phyloP scores from a whole-genome alignment of 768 basidiomycete species.

The Kwoniella sp. region DNA sequence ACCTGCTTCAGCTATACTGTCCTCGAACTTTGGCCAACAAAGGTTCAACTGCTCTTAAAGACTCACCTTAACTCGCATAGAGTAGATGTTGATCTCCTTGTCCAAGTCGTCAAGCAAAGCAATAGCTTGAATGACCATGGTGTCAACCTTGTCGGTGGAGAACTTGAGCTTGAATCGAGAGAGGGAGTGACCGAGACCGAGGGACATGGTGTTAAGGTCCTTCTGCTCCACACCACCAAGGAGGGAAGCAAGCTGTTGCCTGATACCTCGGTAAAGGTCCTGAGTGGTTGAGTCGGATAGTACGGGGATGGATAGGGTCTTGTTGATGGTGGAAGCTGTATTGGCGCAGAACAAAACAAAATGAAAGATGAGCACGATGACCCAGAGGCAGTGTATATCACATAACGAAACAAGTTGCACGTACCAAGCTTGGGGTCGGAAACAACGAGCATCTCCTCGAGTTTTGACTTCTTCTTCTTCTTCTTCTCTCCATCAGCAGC shows the following conservation, averaged over 20 bases:
- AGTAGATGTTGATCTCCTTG: constrained; percentile 99
- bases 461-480: constrained; percentile 78
- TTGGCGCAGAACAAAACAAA: not conserved
- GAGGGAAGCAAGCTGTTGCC: constrained; percentile 79
- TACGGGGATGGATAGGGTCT: constrained; percentile 91
- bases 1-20: constrained; percentile 13
- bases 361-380: too few relatives aligned
- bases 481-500: constrained; percentile 62
- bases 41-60: too few relatives aligned
- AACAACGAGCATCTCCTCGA: constrained; percentile 73
- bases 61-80: constrained; percentile 94
- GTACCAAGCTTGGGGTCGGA: constrained; percentile 86
- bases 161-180: constrained; percentile 99
- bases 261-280: constrained; percentile 95
- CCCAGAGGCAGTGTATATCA: not conserved
- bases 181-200: constrained; percentile 95
- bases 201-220: constrained; percentile 94
- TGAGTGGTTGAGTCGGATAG: constrained; percentile 62
- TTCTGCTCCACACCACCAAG: constrained; percentile 68
- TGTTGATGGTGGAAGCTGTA: constrained; percentile 79
- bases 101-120: constrained; percentile 96
- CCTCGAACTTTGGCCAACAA: too few relatives aligned
- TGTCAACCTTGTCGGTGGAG: constrained; percentile 99
- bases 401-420: constrained; percentile 42
- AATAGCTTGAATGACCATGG: constrained; percentile 99